These are phyloP conservation scores for Halteria grandinella DNA, from an alignment of 73 alveolate genomes.

Conservation along the genomic window DNA sequence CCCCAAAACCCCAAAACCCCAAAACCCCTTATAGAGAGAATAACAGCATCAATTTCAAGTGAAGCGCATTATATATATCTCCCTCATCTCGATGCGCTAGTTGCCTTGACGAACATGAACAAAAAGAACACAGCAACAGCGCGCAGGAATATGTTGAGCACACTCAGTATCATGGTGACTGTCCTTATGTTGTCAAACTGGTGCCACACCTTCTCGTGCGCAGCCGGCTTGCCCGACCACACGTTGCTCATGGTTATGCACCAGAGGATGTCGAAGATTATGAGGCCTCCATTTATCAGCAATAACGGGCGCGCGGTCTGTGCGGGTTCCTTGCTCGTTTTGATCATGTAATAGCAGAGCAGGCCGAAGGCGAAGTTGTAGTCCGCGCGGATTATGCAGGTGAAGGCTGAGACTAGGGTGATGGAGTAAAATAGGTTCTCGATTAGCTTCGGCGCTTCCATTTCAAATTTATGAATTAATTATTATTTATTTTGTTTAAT, in stretches of 20 bases:
- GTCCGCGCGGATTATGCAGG: slow-evolving; percentile 68
- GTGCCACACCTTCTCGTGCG: slow-evolving; percentile 59
- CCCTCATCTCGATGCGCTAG: no score
- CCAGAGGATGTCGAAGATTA: slow-evolving; percentile 61
- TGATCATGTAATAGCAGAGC: slow-evolving; percentile 67
- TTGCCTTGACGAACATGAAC: no score
- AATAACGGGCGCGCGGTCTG: slow-evolving; percentile 40
- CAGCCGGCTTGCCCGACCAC: slow-evolving; percentile 66
- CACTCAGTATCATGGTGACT: slow-evolving; percentile 50
- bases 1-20: no score
- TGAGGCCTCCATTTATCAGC: slow-evolving; percentile 44
- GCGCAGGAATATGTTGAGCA: slow-evolving; percentile 47
- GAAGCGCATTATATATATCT: no score
- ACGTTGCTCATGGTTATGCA: slow-evolving; percentile 61
- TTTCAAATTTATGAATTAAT: background rate
- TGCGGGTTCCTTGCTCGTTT: slow-evolving; percentile 52
- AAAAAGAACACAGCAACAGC: slow-evolving; percentile 50
- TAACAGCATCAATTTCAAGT: no score
- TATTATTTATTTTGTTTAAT: background rate
- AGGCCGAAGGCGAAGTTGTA: slow-evolving; percentile 72
- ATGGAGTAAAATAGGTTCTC: slow-evolving; percentile 64
- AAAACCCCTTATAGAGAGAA: no score
- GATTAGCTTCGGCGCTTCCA: slow-evolving; percentile 51
- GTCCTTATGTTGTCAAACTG: slow-evolving; percentile 44
- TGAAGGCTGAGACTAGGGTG: slow-evolving; percentile 59